Evolutionary conservation across 176 grass and related monocot species (phyloP).

Genomic region (Eleusine coracana): DNA sequence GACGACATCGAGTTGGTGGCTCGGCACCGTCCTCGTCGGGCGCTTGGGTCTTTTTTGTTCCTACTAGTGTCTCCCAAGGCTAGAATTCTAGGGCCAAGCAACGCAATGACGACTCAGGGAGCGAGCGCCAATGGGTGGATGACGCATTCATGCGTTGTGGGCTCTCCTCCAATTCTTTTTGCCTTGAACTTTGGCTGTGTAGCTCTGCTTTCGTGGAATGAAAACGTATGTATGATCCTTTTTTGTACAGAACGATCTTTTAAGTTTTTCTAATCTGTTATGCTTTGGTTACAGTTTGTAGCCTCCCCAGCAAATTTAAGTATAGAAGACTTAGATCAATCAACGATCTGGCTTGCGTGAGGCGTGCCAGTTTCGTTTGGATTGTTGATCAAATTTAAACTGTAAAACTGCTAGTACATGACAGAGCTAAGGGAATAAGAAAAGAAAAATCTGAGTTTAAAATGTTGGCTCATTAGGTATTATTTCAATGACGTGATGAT

Average conservation of each 20-base stretch:
- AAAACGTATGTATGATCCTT: slow-evolving; percentile 18
- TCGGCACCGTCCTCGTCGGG: neutral
- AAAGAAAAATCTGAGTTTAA: neutral
- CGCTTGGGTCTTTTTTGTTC: slow-evolving; percentile 11
- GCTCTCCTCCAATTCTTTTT: slow-evolving; percentile 4
- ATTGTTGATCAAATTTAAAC: neutral
- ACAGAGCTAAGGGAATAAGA: neutral
- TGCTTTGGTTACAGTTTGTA: neutral
- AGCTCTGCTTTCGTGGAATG: slow-evolving; percentile 54
- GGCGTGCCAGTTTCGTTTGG: neutral
- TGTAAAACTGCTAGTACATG: neutral
- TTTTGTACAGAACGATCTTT: neutral
- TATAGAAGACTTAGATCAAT: neutral
- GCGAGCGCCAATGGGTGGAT: neutral
- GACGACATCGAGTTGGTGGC: neutral
- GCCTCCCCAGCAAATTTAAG: neutral
- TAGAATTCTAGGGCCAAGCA: slow-evolving; percentile 50
- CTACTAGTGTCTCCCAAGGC: slow-evolving; percentile 40
- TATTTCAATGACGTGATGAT: too few species aligned
- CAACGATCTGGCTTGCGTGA: neutral
- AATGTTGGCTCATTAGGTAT: neutral
- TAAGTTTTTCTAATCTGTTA: neutral
- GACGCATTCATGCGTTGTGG: neutral
- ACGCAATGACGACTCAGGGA: neutral
- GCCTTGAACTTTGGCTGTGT: slow-evolving; percentile 43